These are phyloP conservation scores for Daldinia grandis DNA, from an alignment of 495 filamentous ascomycete species.

Conservation along the genomic window DNA sequence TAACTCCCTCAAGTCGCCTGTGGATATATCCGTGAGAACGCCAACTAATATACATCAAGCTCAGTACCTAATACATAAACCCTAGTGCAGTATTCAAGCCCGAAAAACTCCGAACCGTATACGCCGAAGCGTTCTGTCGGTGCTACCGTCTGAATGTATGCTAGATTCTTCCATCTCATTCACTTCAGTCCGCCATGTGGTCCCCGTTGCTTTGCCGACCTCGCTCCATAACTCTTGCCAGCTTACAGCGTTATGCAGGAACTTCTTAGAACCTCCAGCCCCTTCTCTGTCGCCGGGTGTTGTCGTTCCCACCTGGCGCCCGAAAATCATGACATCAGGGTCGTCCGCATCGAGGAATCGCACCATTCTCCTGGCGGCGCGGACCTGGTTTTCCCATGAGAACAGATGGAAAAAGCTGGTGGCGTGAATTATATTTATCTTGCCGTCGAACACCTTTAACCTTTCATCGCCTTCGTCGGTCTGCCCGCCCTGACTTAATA, in stretches of 20 bases:
- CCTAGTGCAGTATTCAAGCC: slow-evolving; percentile 7
- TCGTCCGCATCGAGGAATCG: slow-evolving; percentile 47
- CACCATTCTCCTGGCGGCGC: slow-evolving; percentile 47
- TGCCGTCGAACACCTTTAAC: slow-evolving; percentile 41
- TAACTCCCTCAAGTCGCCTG: background rate
- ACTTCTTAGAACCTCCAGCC: slow-evolving; percentile 43
- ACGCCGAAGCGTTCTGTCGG: slow-evolving; percentile 32
- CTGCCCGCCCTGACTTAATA: slow-evolving; percentile 23
- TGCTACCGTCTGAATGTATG: slow-evolving; percentile 11
- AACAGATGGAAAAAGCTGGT: slow-evolving; percentile 58
- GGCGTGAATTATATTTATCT: slow-evolving; percentile 52
- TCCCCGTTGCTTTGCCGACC: slow-evolving; percentile 53
- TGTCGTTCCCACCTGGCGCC: slow-evolving; percentile 54
- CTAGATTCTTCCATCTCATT: slow-evolving; percentile 39
- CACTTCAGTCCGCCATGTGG: slow-evolving; percentile 52
- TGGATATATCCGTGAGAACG: background rate
- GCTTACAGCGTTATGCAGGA: slow-evolving; percentile 53
- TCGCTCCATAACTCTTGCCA: slow-evolving; percentile 58
- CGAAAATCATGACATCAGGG: slow-evolving; percentile 51
- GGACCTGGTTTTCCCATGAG: slow-evolving; percentile 51
- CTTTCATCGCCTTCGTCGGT: slow-evolving; percentile 20
- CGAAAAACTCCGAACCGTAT: slow-evolving; percentile 39
- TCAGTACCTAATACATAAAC: background rate
- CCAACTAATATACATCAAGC: background rate
- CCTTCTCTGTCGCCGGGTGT: slow-evolving; percentile 36